Conservation (phyloP, 805 yeast genomes). For the Metschnikowia continentalis region DNA sequence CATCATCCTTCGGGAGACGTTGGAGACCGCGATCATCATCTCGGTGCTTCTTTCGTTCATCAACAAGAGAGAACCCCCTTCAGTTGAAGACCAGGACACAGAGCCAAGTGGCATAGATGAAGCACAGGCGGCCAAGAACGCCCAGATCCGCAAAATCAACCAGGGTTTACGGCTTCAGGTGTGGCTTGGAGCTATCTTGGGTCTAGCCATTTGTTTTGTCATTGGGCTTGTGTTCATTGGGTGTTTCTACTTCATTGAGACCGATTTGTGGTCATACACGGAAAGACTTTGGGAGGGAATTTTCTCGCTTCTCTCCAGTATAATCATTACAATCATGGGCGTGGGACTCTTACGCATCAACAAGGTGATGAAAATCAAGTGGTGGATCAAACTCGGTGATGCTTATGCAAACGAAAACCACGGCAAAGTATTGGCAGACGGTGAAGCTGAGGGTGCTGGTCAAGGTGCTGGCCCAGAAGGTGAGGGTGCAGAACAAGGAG, state of each 20-base stretch:
- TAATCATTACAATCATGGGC: slow-evolving; percentile 85
- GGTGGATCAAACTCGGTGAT: slow-evolving; percentile 50
- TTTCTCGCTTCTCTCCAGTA: slow-evolving; percentile 70
- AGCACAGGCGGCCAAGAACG: slow-evolving; percentile 3
- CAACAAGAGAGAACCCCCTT: slow-evolving; percentile 40
- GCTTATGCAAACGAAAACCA: slow-evolving; percentile 27
- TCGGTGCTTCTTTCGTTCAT: slow-evolving; percentile 70
- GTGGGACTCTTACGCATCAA: slow-evolving; percentile 75
- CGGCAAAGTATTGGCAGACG: not conserved
- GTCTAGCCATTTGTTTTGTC: slow-evolving; percentile 62
- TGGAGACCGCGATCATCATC: slow-evolving; percentile 72
- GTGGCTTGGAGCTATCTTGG: slow-evolving; percentile 75
- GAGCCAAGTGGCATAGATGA: slow-evolving; percentile 9
- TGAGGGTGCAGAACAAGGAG: not conserved
- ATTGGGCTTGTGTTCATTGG: slow-evolving; percentile 70
- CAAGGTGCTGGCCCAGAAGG: too few species aligned
- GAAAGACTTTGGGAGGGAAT: slow-evolving; percentile 90
- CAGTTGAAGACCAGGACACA: not conserved
- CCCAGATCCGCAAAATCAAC: slow-evolving; percentile 12
- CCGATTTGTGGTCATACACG: slow-evolving; percentile 81
- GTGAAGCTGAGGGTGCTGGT: too few species aligned
- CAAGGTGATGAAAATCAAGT: slow-evolving; percentile 71
- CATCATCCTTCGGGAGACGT: slow-evolving; percentile 67
- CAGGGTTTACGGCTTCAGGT: slow-evolving; percentile 50
- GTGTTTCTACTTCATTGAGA: slow-evolving; percentile 71